Evolutionary conservation across 306 rosid genomes (phyloP).

Genomic region (Corylus avellana): DNA sequence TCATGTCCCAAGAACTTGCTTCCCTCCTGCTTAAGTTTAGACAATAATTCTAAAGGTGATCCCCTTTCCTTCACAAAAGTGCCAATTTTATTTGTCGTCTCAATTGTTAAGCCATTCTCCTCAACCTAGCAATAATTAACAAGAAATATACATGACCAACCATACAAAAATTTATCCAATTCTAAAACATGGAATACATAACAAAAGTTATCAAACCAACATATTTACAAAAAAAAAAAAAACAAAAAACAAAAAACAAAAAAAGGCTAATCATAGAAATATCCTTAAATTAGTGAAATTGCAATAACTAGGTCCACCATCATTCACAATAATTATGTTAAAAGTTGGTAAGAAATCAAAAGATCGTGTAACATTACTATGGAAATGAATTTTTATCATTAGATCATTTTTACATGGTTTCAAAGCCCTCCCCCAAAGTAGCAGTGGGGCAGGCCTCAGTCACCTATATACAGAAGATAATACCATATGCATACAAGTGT

Average conservation of each 20-base stretch:
- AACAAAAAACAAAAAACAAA: too few species aligned
- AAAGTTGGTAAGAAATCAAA: not conserved
- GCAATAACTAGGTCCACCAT: not conserved
- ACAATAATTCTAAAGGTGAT: slow-evolving; percentile 64
- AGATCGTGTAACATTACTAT: not conserved
- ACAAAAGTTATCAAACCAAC: not conserved
- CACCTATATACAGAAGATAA: not conserved
- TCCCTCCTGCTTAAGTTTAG: slow-evolving; percentile 70
- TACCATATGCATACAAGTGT: not conserved
- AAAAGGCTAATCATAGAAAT: not conserved
- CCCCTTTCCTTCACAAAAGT: slow-evolving; percentile 80
- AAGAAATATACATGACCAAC: slow-evolving; percentile 23
- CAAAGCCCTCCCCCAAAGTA: not conserved
- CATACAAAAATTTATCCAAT: not conserved
- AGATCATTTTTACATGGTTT: not conserved
- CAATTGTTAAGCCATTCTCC: slow-evolving; percentile 76
- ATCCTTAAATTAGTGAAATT: not conserved
- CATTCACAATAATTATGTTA: not conserved
- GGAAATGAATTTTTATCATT: not conserved
- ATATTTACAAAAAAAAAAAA: not conserved
- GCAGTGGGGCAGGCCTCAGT: not conserved
- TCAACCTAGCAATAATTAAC: slow-evolving; percentile 63
- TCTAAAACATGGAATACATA: not conserved
- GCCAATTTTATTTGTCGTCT: slow-evolving; percentile 81
- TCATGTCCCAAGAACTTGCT: slow-evolving; percentile 59